Base-by-base conservation (phyloP, 1,284 basidiomycete species). In the Schizophyllum amplum region DNA sequence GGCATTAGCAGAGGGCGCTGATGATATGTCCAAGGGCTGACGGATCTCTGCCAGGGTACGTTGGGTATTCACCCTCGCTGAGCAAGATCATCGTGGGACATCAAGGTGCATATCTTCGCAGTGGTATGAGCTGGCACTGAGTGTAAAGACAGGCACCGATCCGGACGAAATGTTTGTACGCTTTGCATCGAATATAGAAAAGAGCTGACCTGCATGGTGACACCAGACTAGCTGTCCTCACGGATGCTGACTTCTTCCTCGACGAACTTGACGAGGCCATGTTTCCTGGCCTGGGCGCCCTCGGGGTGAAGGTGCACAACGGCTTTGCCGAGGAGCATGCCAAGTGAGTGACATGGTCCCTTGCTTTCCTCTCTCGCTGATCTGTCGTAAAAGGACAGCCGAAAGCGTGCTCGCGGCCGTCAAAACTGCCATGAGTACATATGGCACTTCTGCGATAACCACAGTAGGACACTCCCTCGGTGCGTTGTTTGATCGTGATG, bases 311-410 rank as follows among this genome's bases (percentile, higher is more conserved):
- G 60, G 82, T 79, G 0, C 85, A 89, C 65, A 64, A 65, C 11
- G 84, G 86, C 17, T 89, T 87, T 67, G 71, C 65, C 1, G 65
- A 73, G 13, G 73, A 73, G 13, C 85, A 87, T 26, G 73, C 79
- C 1, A 66, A 69, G 84, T 85, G 61, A 52, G 74, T 51, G 50
- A 24, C 25, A 53, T 55, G 4, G 24, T 4, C 17, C 5, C 11
- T 20, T 26, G 2, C 23, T 1, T 5, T 47, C 26, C 3, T 51
- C 6, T 23, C 21, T 3, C 1, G 4, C 13, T 42, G 3, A 24
- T 46, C 27, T 52, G n/a, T 55, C 6, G 5, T 21, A 5, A n/a
- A 51, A 83, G 82, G 55, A 76, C 80, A 22, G 82, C 83, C 0
- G 58, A 67, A 1, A 60, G 63, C 15, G 67, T 86, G n/a, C 72